Conservation (phyloP, 2,329 filamentous ascomycete species). For the Plectosphaerella plurivora region DNA sequence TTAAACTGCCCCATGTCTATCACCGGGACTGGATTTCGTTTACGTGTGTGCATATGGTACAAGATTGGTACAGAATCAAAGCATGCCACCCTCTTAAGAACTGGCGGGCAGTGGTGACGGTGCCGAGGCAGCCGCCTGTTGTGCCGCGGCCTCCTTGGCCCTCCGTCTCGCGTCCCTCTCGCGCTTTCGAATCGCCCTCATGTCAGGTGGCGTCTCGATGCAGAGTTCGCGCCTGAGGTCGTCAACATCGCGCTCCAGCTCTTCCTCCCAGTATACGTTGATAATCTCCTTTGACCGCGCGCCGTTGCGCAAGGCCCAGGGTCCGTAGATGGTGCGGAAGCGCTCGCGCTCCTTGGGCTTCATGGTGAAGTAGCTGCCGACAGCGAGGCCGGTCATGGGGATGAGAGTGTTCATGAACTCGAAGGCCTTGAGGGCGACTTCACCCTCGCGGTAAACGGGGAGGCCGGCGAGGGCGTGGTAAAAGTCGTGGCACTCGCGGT, state of each 20-base stretch:
- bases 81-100: neutral
- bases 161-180: slow-evolving; percentile 65
- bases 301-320: slow-evolving; percentile 88
- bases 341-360: slow-evolving; percentile 74
- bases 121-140: neutral
- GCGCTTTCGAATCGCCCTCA: slow-evolving; percentile 70
- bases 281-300: slow-evolving; percentile 74
- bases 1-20: neutral
- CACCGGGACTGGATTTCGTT: too few species aligned
- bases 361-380: slow-evolving; percentile 80
- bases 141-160: slow-evolving; percentile 42
- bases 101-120: neutral
- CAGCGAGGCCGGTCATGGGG: slow-evolving; percentile 88
- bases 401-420: slow-evolving; percentile 93
- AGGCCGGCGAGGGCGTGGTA: slow-evolving; percentile 92
- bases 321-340: slow-evolving; percentile 73
- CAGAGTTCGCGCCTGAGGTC: slow-evolving; percentile 70
- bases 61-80: neutral
- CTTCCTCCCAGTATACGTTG: slow-evolving; percentile 97
- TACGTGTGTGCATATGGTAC: too few species aligned
- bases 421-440: slow-evolving; percentile 95
- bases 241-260: slow-evolving; percentile 77
- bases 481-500: slow-evolving; percentile 96
- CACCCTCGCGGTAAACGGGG: slow-evolving; percentile 88
- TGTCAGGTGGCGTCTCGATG: slow-evolving; percentile 84